Evolutionary conservation across 257 asterid species (phyloP).

Genomic region (Lavandula angustifolia): DNA sequence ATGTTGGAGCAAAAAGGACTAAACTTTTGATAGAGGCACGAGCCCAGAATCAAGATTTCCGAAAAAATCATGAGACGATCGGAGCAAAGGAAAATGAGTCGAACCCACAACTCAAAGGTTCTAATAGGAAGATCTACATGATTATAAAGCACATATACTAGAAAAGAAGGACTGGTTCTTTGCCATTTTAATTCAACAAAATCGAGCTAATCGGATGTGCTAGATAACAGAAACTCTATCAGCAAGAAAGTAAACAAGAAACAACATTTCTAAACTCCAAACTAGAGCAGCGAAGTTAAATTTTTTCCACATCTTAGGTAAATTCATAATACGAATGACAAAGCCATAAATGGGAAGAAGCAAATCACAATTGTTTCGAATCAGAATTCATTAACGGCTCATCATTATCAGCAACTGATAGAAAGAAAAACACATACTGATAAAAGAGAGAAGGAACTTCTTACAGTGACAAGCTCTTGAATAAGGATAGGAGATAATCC

Average conservation of each 20-base stretch:
- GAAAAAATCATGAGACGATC: background rate
- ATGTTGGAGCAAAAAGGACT: constrained; percentile 7
- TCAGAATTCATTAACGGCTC: background rate
- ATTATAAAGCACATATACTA: background rate
- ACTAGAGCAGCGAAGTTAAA: constrained; percentile 10
- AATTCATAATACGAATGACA: background rate
- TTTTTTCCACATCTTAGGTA: background rate
- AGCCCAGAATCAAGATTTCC: background rate
- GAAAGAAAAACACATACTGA: background rate
- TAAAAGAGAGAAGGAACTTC: constrained; percentile 29
- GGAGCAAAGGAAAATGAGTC: background rate
- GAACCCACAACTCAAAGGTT: background rate
- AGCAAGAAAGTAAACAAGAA: constrained; percentile 4
- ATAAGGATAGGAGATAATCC: constrained; percentile 64
- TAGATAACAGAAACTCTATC: background rate
- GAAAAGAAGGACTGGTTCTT: background rate
- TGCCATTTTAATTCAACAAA: background rate
- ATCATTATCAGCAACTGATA: background rate
- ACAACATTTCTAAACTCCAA: background rate
- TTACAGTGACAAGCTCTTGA: constrained; percentile 86
- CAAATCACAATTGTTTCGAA: background rate
- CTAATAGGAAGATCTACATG: background rate
- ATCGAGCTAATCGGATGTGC: background rate
- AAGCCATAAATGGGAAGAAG: background rate
- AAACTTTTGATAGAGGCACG: background rate